phyloP scores from a whole-genome alignment of 441 rosid species.

The Adansonia gregorii region DNA sequence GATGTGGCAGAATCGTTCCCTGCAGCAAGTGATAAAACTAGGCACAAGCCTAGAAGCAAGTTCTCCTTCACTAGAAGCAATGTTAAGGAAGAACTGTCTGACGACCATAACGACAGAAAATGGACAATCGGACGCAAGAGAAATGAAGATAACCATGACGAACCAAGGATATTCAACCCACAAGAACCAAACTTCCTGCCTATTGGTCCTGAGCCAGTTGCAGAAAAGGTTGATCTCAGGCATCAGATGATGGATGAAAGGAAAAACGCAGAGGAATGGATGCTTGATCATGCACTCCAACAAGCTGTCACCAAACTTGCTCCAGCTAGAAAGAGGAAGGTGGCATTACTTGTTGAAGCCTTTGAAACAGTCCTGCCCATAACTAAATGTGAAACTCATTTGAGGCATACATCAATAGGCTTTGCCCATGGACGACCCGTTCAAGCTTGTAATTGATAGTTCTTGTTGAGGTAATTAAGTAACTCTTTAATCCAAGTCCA shows the following conservation, averaged over 20 bases:
- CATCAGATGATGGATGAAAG: constrained; percentile 63
- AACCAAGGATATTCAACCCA: constrained; percentile 62
- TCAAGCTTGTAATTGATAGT: constrained; percentile 75
- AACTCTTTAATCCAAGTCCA: constrained; percentile 1
- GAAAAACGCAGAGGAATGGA: constrained; percentile 69
- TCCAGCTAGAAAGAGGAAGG: constrained; percentile 65
- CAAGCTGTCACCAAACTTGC: constrained; percentile 64
- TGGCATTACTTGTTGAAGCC: constrained; percentile 73
- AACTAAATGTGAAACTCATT: constrained; percentile 43
- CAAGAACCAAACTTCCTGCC: constrained; percentile 82
- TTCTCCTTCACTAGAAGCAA: constrained; percentile 31
- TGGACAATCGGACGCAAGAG: constrained; percentile 51
- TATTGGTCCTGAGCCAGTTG: constrained; percentile 51
- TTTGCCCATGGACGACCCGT: constrained; percentile 58
- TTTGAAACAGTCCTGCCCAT: constrained; percentile 63
- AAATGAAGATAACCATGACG: constrained; percentile 38
- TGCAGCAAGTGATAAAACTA: constrained; percentile 23
- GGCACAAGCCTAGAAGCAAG: constrained; percentile 13
- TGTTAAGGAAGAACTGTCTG: constrained; percentile 39
- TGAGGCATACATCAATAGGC: constrained; percentile 44
- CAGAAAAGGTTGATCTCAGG: constrained; percentile 65
- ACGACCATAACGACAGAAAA: constrained; percentile 32
- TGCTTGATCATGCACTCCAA: constrained; percentile 68
- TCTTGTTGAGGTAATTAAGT: constrained; percentile 34
- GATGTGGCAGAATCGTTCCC: constrained; percentile 30